These are phyloP conservation scores for Sarcodon aspratus DNA, from an alignment of 768 basidiomycete genomes.

Conservation along the genomic window DNA sequence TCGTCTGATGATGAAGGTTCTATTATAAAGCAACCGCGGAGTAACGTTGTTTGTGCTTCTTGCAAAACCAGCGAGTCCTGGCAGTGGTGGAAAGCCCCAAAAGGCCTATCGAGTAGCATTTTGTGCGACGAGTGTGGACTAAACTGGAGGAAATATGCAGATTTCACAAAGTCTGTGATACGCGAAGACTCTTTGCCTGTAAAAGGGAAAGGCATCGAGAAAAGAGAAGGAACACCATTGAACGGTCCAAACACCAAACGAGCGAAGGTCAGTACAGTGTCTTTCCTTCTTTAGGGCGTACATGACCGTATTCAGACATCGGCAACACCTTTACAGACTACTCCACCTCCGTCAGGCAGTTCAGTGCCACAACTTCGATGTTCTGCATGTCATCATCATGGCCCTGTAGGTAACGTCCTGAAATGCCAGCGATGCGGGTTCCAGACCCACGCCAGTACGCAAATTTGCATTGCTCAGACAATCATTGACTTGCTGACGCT, in stretches of 20 bases:
- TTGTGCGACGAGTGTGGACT: conserved; percentile 82
- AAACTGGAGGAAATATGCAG: conserved; percentile 90
- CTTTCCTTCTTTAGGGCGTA: conserved; percentile 9
- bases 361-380: conserved; percentile 59
- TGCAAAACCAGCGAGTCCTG: conserved; percentile 74
- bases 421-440: conserved; percentile 76
- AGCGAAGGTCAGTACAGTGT: conserved; percentile 42
- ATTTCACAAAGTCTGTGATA: conserved; percentile 63
- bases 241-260: conserved; percentile 47
- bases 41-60: conserved; percentile 60
- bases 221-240: conserved; percentile 51
- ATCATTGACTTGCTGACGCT: conserved; percentile 2
- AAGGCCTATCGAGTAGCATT: conserved; percentile 64
- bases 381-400: conserved; percentile 61
- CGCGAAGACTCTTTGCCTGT: conserved; percentile 52
- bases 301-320: conserved; percentile 1
- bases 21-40: conserved; percentile 44
- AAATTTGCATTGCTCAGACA: not conserved
- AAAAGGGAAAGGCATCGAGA: conserved; percentile 26
- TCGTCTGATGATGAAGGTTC: conserved; percentile 66
- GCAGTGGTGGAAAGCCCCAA: conserved; percentile 89
- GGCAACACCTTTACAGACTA: conserved; percentile 35
- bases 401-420: conserved; percentile 66
- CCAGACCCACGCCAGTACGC: conserved; percentile 67
- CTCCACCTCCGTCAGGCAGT: conserved; percentile 48